Percentiles rank a stretch among this genome's conserved stretches.
Evolutionary conservation across 176 grass and related monocot species (phyloP).

Genomic region (Ananas comosus): DNA sequence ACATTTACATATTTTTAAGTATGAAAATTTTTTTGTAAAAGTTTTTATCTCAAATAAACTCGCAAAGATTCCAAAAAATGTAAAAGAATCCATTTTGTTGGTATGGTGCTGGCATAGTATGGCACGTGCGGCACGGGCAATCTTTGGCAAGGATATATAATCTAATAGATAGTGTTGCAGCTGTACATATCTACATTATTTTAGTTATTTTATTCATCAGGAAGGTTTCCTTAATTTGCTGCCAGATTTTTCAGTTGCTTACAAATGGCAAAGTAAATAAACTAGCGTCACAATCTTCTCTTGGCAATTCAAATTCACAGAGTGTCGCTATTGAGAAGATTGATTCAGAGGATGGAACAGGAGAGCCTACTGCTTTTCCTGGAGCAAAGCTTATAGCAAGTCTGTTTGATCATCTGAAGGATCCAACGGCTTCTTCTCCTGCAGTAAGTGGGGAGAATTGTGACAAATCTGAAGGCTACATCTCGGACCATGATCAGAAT

Average conservation of each 20-base stretch:
- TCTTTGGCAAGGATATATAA: no score
- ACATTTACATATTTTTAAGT: no score
- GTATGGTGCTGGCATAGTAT: no score
- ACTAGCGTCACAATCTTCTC: conserved; percentile 30
- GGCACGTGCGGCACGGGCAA: no score
- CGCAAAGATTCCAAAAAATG: no score
- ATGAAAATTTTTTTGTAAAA: no score
- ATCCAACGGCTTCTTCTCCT: not conserved
- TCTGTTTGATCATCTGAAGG: conserved; percentile 53
- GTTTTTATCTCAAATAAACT: no score
- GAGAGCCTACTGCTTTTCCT: conserved; percentile 47
- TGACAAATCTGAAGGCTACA: conserved; percentile 39
- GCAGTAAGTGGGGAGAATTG: conserved; percentile 22
- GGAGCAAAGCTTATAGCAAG: conserved; percentile 76
- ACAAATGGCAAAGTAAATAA: conserved; percentile 59
- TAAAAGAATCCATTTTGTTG: no score
- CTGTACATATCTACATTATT: not conserved
- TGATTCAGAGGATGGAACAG: conserved; percentile 49
- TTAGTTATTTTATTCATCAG: conserved; percentile 15
- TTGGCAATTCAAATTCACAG: conserved; percentile 32
- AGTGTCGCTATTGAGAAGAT: conserved; percentile 41
- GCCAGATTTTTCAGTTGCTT: conserved; percentile 90
- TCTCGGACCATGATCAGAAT: conserved; percentile 47
- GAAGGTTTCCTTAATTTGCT: conserved; percentile 30
- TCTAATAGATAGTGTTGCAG: no score